Evolutionary conservation across 257 asterid genomes (phyloP).

Genomic region (Solanum megistacrolobum): DNA sequence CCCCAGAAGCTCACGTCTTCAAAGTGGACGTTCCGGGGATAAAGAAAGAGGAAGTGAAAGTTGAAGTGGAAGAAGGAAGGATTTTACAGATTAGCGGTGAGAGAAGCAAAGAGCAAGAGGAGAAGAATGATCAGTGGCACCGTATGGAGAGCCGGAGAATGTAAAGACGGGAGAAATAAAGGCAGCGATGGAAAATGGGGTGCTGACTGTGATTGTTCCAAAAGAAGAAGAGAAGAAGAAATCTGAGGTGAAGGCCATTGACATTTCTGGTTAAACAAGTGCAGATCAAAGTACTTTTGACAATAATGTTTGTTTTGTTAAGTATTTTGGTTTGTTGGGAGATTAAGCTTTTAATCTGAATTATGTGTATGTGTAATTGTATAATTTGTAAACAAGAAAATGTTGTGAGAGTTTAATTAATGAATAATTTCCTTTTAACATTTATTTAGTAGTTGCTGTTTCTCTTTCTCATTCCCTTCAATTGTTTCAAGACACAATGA

Average conservation of each 20-base stretch:
- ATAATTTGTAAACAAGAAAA: no score
- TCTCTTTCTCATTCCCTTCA: no score
- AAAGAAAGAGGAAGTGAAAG: slow-evolving; percentile 7
- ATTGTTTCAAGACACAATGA: no score
- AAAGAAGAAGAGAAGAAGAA: background rate
- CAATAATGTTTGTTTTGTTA: no score
- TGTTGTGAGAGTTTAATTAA: no score
- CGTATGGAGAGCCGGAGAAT: slow-evolving; percentile 17
- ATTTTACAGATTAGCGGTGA: slow-evolving; percentile 11
- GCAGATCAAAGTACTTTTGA: background rate
- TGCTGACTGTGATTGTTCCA: background rate
- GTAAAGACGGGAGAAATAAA: background rate
- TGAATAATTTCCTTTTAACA: no score
- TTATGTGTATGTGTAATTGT: no score
- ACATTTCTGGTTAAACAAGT: background rate
- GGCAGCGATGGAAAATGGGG: background rate
- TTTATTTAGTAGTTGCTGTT: no score
- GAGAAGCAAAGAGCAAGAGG: slow-evolving; percentile 18
- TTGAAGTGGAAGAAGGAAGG: background rate
- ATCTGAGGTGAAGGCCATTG: slow-evolving; percentile 6
- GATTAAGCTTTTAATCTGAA: no score
- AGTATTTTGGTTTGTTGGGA: no score
- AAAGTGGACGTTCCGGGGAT: slow-evolving; percentile 18
- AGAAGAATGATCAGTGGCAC: slow-evolving; percentile 17
- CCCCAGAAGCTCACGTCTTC: slow-evolving; percentile 16